These are phyloP conservation scores for Theileria parva DNA, from an alignment of 169 alveolate species.

Conservation along the genomic window DNA sequence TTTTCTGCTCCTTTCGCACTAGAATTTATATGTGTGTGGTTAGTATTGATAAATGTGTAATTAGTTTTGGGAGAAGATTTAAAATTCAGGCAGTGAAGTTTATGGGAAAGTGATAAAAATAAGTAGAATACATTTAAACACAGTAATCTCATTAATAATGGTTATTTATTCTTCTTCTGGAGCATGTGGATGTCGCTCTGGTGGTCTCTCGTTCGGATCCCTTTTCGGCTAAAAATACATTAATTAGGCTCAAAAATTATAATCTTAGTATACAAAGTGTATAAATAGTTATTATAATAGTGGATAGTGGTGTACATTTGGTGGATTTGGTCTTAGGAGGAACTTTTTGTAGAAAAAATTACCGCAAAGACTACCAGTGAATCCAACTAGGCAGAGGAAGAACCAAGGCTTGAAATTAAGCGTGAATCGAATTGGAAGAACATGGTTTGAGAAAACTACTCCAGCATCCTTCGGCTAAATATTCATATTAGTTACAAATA, in stretches of 20 bases:
- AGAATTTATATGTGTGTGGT: no score
- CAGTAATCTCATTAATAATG: no score
- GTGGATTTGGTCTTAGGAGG: slow-evolving; percentile 73
- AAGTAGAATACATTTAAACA: neutral
- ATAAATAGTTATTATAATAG: neutral
- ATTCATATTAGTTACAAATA: neutral
- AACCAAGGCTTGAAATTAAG: slow-evolving; percentile 71
- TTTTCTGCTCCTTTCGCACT: neutral
- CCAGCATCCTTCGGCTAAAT: slow-evolving; percentile 77
- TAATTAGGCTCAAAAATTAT: neutral
- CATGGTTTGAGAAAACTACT: slow-evolving; percentile 73
- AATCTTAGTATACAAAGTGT: neutral
- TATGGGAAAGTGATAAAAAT: neutral
- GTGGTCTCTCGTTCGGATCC: slow-evolving; percentile 64
- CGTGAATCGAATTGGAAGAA: slow-evolving; percentile 67
- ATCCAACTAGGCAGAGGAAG: slow-evolving; percentile 70
- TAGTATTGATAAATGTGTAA: neutral
- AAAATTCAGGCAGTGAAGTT: no score
- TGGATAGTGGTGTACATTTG: slow-evolving; percentile 63
- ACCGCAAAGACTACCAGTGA: slow-evolving; percentile 78
- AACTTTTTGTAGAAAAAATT: slow-evolving; percentile 69
- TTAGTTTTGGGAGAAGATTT: neutral
- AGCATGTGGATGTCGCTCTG: slow-evolving; percentile 63
- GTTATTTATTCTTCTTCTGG: slow-evolving; percentile 51
- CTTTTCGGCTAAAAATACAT: slow-evolving; percentile 43